phyloP scores from a whole-genome alignment of 2,329 filamentous ascomycete species.

The Xenoacremonium recifei region DNA sequence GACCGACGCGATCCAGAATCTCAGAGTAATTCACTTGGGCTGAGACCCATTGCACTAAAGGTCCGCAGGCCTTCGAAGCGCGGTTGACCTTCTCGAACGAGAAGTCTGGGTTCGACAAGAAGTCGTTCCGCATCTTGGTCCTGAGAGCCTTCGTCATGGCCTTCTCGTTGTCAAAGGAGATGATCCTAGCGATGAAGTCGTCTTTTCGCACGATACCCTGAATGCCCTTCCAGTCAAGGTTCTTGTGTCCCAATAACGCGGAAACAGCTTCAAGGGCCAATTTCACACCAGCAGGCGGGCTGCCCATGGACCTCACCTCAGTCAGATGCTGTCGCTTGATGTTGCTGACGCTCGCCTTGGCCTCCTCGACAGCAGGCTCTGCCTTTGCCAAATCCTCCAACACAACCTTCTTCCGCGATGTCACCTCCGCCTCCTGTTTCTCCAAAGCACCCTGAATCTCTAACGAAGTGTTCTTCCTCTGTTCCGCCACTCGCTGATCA shows the following conservation, averaged over 20 bases:
- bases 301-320: conserved; percentile 95
- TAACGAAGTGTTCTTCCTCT: conserved; percentile 81
- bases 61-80: conserved; percentile 94
- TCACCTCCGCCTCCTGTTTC: conserved; percentile 86
- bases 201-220: conserved; percentile 85
- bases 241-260: conserved; percentile 86
- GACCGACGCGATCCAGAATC: conserved; percentile 90
- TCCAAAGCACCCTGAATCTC: conserved; percentile 87
- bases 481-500: conserved; percentile 91
- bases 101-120: conserved; percentile 89
- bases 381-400: conserved; percentile 84
- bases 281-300: conserved; percentile 85
- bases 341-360: conserved; percentile 94
- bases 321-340: conserved; percentile 97
- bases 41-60: conserved; percentile 93
- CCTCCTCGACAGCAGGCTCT: conserved; percentile 89
- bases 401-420: conserved; percentile 78
- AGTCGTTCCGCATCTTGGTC: conserved; percentile 89
- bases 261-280: conserved; percentile 96
- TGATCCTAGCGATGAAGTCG: conserved; percentile 97
- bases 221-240: conserved; percentile 87
- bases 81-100: conserved; percentile 95
- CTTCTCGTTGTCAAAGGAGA: conserved; percentile 92
- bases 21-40: conserved; percentile 98
- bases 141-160: conserved; percentile 86